Evolutionary conservation across 106 monocot genomes (phyloP).

Genomic region (Phalaenopsis aphrodite): DNA sequence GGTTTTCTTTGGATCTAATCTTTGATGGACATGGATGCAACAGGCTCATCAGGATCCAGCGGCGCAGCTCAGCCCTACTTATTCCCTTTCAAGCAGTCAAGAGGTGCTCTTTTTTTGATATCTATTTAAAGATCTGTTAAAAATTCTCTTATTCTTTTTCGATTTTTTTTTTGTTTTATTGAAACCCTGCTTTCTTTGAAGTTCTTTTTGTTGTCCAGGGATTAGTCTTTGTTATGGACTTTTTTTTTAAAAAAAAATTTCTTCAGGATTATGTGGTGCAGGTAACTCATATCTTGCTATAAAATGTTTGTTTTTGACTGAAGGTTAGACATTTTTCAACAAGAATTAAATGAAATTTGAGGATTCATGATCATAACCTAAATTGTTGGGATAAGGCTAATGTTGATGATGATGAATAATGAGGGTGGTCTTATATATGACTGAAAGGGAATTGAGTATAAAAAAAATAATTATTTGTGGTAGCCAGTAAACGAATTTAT

Average conservation of each 20-base stretch:
- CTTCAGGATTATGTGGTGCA: not conserved
- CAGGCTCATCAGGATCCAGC: slow-evolving; percentile 22
- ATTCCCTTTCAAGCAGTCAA: slow-evolving; percentile 8
- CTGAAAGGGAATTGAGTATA: not conserved
- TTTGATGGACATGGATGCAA: slow-evolving; percentile 44
- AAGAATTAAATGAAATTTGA: not conserved
- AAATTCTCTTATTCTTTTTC: not conserved
- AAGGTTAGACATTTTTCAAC: not conserved
- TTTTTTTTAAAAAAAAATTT: not conserved
- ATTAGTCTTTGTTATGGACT: not conserved
- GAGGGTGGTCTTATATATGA: not conserved
- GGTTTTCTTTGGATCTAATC: not conserved
- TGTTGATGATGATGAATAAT: not conserved
- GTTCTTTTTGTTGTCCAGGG: not conserved
- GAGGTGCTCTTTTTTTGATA: slow-evolving; percentile 6
- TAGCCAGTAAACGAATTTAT: not conserved
- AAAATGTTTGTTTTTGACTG: not conserved
- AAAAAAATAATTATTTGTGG: not conserved
- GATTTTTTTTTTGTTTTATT: not conserved
- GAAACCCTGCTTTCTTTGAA: not conserved
- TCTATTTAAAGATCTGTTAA: not conserved
- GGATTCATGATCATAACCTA: not conserved
- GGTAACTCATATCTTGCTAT: not conserved
- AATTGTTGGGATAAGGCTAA: not conserved
- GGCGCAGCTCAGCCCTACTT: slow-evolving; percentile 12